Base-by-base conservation (phyloP, 2,329 filamentous ascomycete species). In the Whalleya microplaca region DNA sequence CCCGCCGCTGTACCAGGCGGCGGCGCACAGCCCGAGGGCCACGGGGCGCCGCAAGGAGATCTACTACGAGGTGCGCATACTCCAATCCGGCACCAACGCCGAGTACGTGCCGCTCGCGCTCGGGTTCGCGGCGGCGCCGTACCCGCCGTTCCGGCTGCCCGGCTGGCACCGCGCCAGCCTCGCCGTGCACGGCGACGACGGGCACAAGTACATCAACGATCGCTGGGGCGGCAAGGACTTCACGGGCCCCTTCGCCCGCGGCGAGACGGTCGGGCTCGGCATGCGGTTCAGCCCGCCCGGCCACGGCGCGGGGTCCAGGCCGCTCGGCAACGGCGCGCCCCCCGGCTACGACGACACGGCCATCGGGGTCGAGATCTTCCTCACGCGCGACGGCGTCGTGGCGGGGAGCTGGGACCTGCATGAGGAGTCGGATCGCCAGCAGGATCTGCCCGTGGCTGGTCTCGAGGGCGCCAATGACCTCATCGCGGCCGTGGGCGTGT, bases 111-210 rank as follows among this genome's bases (percentile, higher is more conserved):
- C 73, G 41, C 75, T 93, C 1, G 88, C 86, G 0, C 69, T 94
- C 9, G 91, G 91, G 9, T 92, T 86, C 71, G 76, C 83, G 0
- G 90, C 89, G 1, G 83, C 88, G 46, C 91, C 91, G 7, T 94
- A 92, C 68, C 91, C 91, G 6, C 79, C 82, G 0, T 94, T 91
- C 76, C 83, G 91, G 7, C 81, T 93, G 57, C 91, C 91, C 0
- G 91, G 91, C 1, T 94, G 90, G 91, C 88, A 95, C 69, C 82
- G 90, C 32, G 90, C 84, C 18, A 88, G 85, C 61, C 68, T 93
- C 14, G 91, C 80, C 1, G 84, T 94, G n/a, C 91, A 94, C 70
- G 86, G 88, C 45, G 91, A 94, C 71, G 91, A 94, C 71, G 91
- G 91, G 0, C 82, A 88, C 65, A 83, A 83, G 71, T 95, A 89